Base-by-base conservation (phyloP, 1,284 basidiomycete species). In the Amylostereum areolatum region DNA sequence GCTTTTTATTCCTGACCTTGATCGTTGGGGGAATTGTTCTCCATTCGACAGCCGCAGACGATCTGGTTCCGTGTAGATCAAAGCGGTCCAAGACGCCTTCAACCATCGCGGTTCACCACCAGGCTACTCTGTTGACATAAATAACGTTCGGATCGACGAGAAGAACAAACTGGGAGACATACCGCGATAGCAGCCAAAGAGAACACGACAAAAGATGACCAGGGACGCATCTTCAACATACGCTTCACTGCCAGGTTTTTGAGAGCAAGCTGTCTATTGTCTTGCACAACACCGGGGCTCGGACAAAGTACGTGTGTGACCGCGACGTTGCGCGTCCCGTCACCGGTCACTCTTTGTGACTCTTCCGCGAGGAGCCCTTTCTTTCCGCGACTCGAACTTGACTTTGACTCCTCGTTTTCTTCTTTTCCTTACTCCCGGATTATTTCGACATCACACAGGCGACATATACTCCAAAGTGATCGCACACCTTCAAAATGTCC, bases 1-100 rank as follows among this genome's bases (percentile, higher is more conserved):
- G 55, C 43, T 54, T 56, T 50, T 57, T 57, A 50, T 56, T 47
- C 33, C 52, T 48, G 36, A 56, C 55, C 33, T 57, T 56, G 33
- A 54, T 53, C 3, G 55, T 54, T 7, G 55, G 55, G 18, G 55
- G 52, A 12, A 56, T 54, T 24, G 52, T 55, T 35, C 55, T 47
- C 53, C 55, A 56, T 47, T 57, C 52, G 43, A 53, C 48, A 12
- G 52, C 52, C 11, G 53, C 53, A 7, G 52, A 34, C 8, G 48
- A 35, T 37, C 41, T 12, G 25, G 7, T 47, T 50, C 7, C 49
- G 51, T n/a, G 46, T 39, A 18, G 45, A 8, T 18, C 53, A 45
- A 35, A 40, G 44, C 28, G 43, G 42, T 37, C 41, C 41, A 24
- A 45, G 28, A 11, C 43, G 50, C 28, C 43, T 39, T 41, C 40